Evolutionary conservation across 2,329 filamentous ascomycete species (phyloP), one percentile per base, ranked within the genome.

Genomic region (Furcasterigmium furcatum): DNA sequence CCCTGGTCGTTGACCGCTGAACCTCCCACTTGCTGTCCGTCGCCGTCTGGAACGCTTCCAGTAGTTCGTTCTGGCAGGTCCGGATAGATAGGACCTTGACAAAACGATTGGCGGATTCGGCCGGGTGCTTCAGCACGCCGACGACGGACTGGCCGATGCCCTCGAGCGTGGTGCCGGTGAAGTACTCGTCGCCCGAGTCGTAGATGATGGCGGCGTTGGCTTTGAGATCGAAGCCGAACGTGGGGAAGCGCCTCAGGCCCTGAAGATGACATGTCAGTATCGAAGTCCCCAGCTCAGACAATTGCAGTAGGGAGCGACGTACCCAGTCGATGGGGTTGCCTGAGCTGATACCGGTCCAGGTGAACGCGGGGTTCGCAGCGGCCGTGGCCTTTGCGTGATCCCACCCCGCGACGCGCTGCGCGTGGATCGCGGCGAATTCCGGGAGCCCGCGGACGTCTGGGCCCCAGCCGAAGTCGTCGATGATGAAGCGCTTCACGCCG

Each of bases 1-100:
- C 13, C 30, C 18, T 13, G 30, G 30, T 32, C 30, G 30, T 32
- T 8, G 30, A 32, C 13, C 30, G 14, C 30, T 32, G 9, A 7
- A 32, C 30, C 30, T 32, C 30, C 30, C 30, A 32, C 14, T 13
- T 7, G 14, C 13, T 16, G 30, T 32, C 13, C 9, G 30, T 9
- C 14, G 30, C 30, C 30, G 30, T 16, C 30, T 32, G 9, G 30
- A 32, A 32, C 9, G 30, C 30, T 16, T 32, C 30, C 14, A 32
- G 30, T 2, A 84, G 59, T 39, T 79, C 64, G 3, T 72, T 72
- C 58, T 81, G 75, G 1, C 70, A 73, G 0, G 71, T 68, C 13
- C 65, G 65, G 43, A 76, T 73, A 3, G 70, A 75, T 10, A 72
- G 70, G 9, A 82, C 56, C 47, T 72, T 77, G 21, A 84, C 59